Conservation (phyloP, 768 basidiomycete species). For the Lactarius sp. region DNA sequence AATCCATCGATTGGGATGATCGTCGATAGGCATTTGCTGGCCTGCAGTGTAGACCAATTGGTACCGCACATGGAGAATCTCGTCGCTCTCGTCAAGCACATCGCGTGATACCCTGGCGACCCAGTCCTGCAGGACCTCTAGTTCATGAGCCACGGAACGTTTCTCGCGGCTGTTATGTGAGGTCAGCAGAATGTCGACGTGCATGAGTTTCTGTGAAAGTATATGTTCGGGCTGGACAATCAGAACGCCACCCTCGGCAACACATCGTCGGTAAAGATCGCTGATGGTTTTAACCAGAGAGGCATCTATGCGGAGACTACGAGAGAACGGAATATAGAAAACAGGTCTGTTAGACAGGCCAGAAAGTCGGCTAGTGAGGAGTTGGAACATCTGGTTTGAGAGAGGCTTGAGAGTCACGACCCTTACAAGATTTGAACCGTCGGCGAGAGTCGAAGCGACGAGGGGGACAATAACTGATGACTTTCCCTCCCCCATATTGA, state of each 20-base stretch:
- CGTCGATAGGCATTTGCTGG: conserved; percentile 35
- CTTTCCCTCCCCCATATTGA: conserved; percentile 59
- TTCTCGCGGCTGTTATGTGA: background rate
- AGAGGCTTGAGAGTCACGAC: conserved; percentile 48
- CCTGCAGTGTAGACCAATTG: conserved; percentile 47
- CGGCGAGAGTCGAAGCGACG: conserved; percentile 36
- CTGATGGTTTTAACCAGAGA: conserved; percentile 29
- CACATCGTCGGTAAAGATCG: conserved; percentile 38
- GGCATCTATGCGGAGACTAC: conserved; percentile 31
- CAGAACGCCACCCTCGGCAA: conserved; percentile 37
- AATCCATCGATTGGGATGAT: conserved; percentile 41
- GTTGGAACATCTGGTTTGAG: conserved; percentile 43
- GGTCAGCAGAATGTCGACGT: conserved; percentile 34
- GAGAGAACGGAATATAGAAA: conserved; percentile 47
- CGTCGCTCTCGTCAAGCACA: conserved; percentile 20
- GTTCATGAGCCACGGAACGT: background rate
- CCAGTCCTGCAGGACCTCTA: background rate
- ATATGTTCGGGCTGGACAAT: conserved; percentile 41
- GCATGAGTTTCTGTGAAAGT: conserved; percentile 38
- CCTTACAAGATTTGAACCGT: conserved; percentile 41
- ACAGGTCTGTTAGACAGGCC: conserved; percentile 44
- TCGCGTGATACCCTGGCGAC: conserved; percentile 1
- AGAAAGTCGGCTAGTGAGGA: conserved; percentile 41
- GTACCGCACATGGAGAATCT: conserved; percentile 43
- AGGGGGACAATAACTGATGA: conserved; percentile 49